Evolutionary conservation across 1,139 yeast genomes (phyloP).

Genomic region (Yamadazyma aaseri): DNA sequence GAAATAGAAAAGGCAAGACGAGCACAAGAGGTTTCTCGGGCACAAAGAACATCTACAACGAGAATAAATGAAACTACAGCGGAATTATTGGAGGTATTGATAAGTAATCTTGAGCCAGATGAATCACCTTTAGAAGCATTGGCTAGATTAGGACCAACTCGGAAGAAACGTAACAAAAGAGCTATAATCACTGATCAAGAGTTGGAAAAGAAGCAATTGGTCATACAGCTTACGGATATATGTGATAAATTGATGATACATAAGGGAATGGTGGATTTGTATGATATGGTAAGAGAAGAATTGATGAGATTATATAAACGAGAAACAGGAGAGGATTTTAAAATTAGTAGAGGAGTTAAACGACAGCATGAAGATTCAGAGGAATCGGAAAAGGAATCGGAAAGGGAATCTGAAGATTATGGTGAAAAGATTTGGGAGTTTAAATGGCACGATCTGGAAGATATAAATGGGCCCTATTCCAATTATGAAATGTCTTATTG

Average conservation of each 20-base stretch:
- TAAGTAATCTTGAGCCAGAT: slow-evolving; percentile 51
- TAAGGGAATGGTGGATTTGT: slow-evolving; percentile 42
- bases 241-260: slow-evolving; percentile 46
- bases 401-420: slow-evolving; percentile 16
- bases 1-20: slow-evolving; percentile 49
- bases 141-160: slow-evolving; percentile 38
- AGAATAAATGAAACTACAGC: slow-evolving; percentile 16
- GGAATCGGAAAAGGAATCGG: slow-evolving; percentile 11
- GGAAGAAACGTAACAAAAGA: slow-evolving; percentile 15
- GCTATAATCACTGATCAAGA: slow-evolving; percentile 15
- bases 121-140: slow-evolving; percentile 67
- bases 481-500: slow-evolving; percentile 57
- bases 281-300: slow-evolving; percentile 60
- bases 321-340: slow-evolving; percentile 47
- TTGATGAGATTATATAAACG: slow-evolving; percentile 50
- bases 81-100: slow-evolving; percentile 33
- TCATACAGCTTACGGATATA: slow-evolving; percentile 47
- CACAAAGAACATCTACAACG: slow-evolving; percentile 17
- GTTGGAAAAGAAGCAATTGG: slow-evolving; percentile 22
- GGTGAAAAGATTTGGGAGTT: slow-evolving; percentile 56
- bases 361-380: slow-evolving; percentile 14
- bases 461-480: slow-evolving; percentile 61
- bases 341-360: slow-evolving; percentile 21
- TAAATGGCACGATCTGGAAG: slow-evolving; percentile 53
- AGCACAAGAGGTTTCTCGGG: slow-evolving; percentile 38